Percentiles rank a stretch among this genome's conserved stretches.
Conservation (phyloP, 129 eudicot genomes). For the Deinandra increscens region DNA sequence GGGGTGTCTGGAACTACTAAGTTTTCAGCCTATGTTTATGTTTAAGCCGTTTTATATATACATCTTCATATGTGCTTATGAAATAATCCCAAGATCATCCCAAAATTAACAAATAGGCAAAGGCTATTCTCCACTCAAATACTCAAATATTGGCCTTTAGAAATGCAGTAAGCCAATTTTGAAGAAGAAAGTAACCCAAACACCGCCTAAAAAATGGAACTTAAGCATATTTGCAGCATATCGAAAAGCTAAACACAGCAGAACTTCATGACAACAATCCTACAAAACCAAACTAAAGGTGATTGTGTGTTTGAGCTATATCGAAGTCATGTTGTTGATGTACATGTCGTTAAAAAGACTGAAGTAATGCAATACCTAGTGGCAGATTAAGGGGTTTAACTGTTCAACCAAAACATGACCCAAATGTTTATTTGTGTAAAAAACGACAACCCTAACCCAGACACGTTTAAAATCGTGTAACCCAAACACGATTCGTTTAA, state of each 20-base stretch:
- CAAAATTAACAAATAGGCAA: not conserved
- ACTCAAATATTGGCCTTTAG: not conserved
- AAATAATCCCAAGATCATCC: not conserved
- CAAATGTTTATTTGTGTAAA: too few species aligned
- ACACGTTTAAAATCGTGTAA: too few species aligned
- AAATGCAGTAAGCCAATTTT: not conserved
- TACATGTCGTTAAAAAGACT: not conserved
- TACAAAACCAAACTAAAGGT: slow-evolving; percentile 2
- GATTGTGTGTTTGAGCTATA: not conserved
- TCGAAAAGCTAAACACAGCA: not conserved
- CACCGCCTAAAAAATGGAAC: not conserved
- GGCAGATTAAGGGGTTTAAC: too few species aligned
- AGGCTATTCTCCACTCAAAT: not conserved
- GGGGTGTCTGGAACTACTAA: not conserved
- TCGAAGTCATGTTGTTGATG: not conserved
- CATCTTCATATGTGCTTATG: not conserved
- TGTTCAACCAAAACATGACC: too few species aligned
- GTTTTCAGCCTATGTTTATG: not conserved
- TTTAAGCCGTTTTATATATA: not conserved
- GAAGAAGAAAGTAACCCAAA: not conserved
- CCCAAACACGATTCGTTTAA: too few species aligned
- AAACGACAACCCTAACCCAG: too few species aligned
- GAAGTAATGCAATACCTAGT: not conserved
- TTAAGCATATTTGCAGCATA: not conserved
- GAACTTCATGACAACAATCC: not conserved